Evolutionary conservation across 139 green algal genomes (phyloP).

Genomic region (Closterium sp.): DNA sequence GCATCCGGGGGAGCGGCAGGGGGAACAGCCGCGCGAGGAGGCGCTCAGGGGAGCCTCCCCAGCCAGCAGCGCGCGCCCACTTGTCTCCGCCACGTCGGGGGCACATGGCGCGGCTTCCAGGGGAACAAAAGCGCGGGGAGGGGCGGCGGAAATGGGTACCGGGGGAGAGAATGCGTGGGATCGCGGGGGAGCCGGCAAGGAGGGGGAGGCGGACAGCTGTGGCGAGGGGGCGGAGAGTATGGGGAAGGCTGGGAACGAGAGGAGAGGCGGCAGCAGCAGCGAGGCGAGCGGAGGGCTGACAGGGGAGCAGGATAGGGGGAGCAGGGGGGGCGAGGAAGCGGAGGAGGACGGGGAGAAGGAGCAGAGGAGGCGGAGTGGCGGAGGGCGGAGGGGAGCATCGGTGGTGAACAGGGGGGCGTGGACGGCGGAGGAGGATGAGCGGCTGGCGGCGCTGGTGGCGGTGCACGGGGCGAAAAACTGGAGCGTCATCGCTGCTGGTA

Average conservation of each 20-base stretch:
- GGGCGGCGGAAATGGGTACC: no score
- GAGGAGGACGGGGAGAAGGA: not conserved
- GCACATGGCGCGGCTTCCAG: no score
- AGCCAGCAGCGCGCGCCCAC: no score
- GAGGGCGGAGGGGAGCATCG: not conserved
- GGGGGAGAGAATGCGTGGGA: not conserved
- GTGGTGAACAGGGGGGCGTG: conserved; percentile 1
- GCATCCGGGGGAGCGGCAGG: no score
- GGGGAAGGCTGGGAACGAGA: not conserved
- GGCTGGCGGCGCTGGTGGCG: conserved; percentile 14
- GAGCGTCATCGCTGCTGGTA: conserved; percentile 4
- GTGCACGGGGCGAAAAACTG: conserved; percentile 28
- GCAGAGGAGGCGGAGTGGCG: not conserved
- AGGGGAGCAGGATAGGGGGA: not conserved
- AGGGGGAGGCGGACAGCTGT: not conserved
- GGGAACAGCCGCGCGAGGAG: no score
- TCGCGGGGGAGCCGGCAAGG: not conserved
- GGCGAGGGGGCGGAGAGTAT: not conserved
- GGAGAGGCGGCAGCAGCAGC: not conserved
- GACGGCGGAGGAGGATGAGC: conserved; percentile 26
- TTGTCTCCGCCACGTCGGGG: no score
- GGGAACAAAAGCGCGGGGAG: no score
- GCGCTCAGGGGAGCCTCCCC: no score
- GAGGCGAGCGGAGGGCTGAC: not conserved
- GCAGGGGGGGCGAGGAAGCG: not conserved